Base-by-base conservation (phyloP, 768 basidiomycete species). In the Brasilioporus rufonigricans region DNA sequence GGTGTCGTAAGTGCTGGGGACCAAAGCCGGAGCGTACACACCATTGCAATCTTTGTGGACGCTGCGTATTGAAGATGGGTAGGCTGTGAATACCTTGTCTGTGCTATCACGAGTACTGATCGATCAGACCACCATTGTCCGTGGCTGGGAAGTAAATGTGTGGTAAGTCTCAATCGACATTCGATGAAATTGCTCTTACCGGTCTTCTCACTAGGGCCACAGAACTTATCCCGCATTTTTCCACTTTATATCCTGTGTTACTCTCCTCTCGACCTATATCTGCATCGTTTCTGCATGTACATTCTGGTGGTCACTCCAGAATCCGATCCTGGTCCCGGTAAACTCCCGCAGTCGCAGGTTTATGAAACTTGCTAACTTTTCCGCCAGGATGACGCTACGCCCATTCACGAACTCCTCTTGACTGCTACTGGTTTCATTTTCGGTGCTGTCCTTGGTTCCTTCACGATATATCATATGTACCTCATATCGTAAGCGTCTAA, bases 21-120 rank as follows among this genome's bases (percentile, higher is more conserved):
- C 85, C 87, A 0, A 91, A 88, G 71, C 88, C 90, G 5, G 89
- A 91, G 61, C 77, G 91, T 45, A 71, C 89, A 2, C 91, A 93
- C 64, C 91, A 93, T 63, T 93, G 89, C 64, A 79, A 77, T 14
- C 66, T 79, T 31, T 93, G 91, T 66, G 82, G 83, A 35, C 79
- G 89, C 35, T 93, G 91, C 65, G 86, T 92, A 12, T 72, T 93
- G 36, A 93, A 91, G 73, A 86, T 91, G 87, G 91, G 90, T 90
- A 48, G 52, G 85, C 9, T 71, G 19, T 26, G 48, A 26, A 31
- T 41, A 18, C 9, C 16, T 19, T 50, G 7, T 26, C 24, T 48
- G 6, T 9, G 23, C n/a, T 33, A 35, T 47, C 13, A 35, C 18
- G 31, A 16, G 24, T 32, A 18, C 58, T 68, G 40, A 62, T 44